A percentile compares a stretch with the other conserved stretches of the same genome.
Conservation (phyloP, 306 rosid species). For the Cucurbita pepo region DNA sequence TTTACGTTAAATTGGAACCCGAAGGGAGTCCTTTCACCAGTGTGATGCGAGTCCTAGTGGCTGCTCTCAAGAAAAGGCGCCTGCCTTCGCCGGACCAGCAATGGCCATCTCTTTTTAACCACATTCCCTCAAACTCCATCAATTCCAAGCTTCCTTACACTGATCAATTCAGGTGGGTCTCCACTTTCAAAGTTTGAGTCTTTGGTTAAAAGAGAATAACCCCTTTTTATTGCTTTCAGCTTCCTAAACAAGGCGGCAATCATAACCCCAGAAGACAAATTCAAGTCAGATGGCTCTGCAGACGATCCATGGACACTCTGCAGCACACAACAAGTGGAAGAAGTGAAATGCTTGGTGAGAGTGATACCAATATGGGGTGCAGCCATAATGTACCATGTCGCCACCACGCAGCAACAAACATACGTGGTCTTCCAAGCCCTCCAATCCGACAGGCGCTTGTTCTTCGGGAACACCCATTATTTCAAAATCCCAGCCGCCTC, state of each 20-base stretch:
- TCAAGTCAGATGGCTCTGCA: slow-evolving; percentile 52
- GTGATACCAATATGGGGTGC: slow-evolving; percentile 59
- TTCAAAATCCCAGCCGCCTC: slow-evolving; percentile 60
- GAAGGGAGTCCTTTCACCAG: slow-evolving; percentile 63
- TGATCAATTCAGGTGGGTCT: slow-evolving; percentile 48
- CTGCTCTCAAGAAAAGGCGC: slow-evolving; percentile 36
- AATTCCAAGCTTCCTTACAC: slow-evolving; percentile 52
- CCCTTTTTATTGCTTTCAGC: slow-evolving; percentile 6
- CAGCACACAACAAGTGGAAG: slow-evolving; percentile 78
- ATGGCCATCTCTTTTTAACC: slow-evolving; percentile 31
- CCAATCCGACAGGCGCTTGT: slow-evolving; percentile 36
- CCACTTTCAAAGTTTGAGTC: not conserved
- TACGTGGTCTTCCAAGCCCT: slow-evolving; percentile 65
- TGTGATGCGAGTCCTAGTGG: slow-evolving; percentile 43
- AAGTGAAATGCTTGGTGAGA: slow-evolving; percentile 53
- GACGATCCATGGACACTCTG: slow-evolving; percentile 62
- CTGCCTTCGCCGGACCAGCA: slow-evolving; percentile 28
- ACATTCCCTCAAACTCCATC: slow-evolving; percentile 29
- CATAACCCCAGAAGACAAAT: slow-evolving; percentile 24
- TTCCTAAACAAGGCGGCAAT: slow-evolving; percentile 69
- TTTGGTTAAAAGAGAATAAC: not conserved
- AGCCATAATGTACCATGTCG: slow-evolving; percentile 21
- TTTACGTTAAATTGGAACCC: slow-evolving; percentile 59
- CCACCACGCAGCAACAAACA: slow-evolving; percentile 40
- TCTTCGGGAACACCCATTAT: slow-evolving; percentile 20